These are phyloP conservation scores for Pyrenophora teres DNA, from an alignment of 2,329 filamentous ascomycete genomes.

Conservation along the genomic window DNA sequence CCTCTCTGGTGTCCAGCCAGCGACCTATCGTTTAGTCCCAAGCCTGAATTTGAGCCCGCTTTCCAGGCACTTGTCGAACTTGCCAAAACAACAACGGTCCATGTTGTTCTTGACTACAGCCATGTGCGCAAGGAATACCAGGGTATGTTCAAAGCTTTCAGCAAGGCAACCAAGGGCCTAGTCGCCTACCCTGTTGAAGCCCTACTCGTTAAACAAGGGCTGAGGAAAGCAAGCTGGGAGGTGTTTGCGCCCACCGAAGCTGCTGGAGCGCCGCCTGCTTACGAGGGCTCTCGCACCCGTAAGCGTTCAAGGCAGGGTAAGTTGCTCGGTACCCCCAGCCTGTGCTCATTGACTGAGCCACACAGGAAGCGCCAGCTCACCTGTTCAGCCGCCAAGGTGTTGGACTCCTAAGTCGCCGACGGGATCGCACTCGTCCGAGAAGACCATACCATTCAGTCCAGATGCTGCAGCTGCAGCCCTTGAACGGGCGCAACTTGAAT, in stretches of 20 bases:
- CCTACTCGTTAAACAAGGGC: slow-evolving; percentile 5
- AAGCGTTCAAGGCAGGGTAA: slow-evolving; percentile 13
- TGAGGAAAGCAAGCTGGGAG: slow-evolving; percentile 16
- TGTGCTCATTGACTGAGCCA: neutral
- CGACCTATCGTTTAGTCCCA: slow-evolving; percentile 1
- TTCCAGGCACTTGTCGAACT: slow-evolving; percentile 10
- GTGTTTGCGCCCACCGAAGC: slow-evolving; percentile 12
- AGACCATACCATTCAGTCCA: slow-evolving; percentile 13
- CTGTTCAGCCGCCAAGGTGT: neutral
- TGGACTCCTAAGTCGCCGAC: slow-evolving; percentile 2
- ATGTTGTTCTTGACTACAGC: slow-evolving; percentile 14
- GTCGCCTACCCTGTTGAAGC: slow-evolving; percentile 10
- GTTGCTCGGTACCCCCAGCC: neutral
- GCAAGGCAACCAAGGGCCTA: slow-evolving; percentile 10
- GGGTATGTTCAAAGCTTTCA: slow-evolving; percentile 13
- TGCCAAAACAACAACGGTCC: slow-evolving; percentile 12
- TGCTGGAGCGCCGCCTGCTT: slow-evolving; percentile 15
- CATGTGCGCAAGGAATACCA: slow-evolving; percentile 10
- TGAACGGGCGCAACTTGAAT: neutral
- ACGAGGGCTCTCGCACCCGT: slow-evolving; percentile 8
- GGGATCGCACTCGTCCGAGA: slow-evolving; percentile 11
- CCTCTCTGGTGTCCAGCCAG: neutral
- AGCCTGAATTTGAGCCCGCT: slow-evolving; percentile 10
- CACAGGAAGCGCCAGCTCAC: slow-evolving; percentile 2
- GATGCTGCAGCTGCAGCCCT: slow-evolving; percentile 6